Base-by-base conservation (phyloP, 441 rosid genomes). In the Bruguiera hainesii region DNA sequence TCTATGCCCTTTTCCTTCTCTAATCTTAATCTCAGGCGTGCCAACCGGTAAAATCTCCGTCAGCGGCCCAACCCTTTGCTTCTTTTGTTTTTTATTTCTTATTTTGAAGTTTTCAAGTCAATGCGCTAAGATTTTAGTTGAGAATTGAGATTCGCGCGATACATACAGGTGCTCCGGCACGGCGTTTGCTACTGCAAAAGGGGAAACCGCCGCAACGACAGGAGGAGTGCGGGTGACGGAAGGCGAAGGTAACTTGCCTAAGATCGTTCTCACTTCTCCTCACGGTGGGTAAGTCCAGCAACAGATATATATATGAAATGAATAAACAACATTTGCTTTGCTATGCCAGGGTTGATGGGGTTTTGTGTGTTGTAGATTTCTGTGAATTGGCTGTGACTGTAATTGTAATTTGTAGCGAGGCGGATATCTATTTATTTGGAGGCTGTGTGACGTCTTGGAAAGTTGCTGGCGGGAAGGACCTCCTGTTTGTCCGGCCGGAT, bases 361-460 rank as follows among this genome's bases (percentile, higher is more conserved):
- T 52, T 39, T 48, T 29, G 50, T 30, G 18, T 25, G 5, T 39
- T 13, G 46, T 61, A 31, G 26, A n/a, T 29, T 23, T 26, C 57
- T 3, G 23, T 53, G 26, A 15, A 51, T 6, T 31, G 49, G 50
- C 7, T 20, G 28, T 59, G 2, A 48, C 7, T n/a, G 30, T 25
- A 30, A 6, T 60, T 49, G 39, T n/a, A 19, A 33, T 9, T 60
- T 63, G 75, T 74, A 94, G 97, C 69, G 97, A 89, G 82, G 98
- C 94, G 53, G 97, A 91, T 83, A 79, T 94, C 70, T 94, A 94
- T 72, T 71, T 91, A 20, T 94, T 81, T 76, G 99, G 99, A 65
- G 98, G 93, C 49, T 91, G 98, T 72, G 56, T 94, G 64, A 88
- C 98, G 57, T 94, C 98, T 52, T 94, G 99, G 99, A 94, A 89